phyloP scores from a whole-genome alignment of 495 filamentous ascomycete genomes.

The Penicillium cosmopolitanum region DNA sequence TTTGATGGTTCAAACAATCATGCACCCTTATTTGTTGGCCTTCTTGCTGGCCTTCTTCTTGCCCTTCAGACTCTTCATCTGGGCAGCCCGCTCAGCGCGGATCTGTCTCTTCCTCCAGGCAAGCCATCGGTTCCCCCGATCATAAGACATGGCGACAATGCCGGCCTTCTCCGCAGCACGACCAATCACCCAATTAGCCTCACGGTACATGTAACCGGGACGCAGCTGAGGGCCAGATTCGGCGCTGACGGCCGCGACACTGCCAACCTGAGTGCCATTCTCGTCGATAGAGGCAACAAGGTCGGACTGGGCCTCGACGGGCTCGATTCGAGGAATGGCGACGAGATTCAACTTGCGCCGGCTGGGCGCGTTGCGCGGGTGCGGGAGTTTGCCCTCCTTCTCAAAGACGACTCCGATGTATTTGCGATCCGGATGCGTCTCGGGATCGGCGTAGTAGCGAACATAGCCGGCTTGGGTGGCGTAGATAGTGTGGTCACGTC shows the following conservation, averaged over 20 bases:
- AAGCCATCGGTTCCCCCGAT: conserved; percentile 60
- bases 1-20: conserved; percentile 26
- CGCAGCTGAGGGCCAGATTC: conserved; percentile 55
- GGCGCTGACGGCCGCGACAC: conserved; percentile 38
- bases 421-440: conserved; percentile 75
- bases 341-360: conserved; percentile 73
- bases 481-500: conserved; percentile 97
- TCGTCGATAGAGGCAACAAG: conserved; percentile 36
- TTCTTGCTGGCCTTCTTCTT: conserved; percentile 54
- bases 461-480: conserved; percentile 84
- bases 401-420: conserved; percentile 92
- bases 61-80: conserved; percentile 61
- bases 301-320: conserved; percentile 38
- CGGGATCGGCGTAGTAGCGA: conserved; percentile 90
- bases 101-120: conserved; percentile 64
- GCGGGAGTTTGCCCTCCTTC: conserved; percentile 69
- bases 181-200: conserved; percentile 86
- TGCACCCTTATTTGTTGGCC: conserved; percentile 43
- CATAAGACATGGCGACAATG: conserved; percentile 54
- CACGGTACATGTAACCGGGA: conserved; percentile 77
- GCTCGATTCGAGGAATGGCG: conserved; percentile 49
- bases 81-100: conserved; percentile 54
- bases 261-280: conserved; percentile 35
- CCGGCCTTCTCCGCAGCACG: conserved; percentile 62
- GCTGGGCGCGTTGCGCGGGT: conserved; percentile 64